These are phyloP conservation scores for Nakataea oryzae DNA, from an alignment of 2,329 filamentous ascomycete genomes.

Conservation along the genomic window DNA sequence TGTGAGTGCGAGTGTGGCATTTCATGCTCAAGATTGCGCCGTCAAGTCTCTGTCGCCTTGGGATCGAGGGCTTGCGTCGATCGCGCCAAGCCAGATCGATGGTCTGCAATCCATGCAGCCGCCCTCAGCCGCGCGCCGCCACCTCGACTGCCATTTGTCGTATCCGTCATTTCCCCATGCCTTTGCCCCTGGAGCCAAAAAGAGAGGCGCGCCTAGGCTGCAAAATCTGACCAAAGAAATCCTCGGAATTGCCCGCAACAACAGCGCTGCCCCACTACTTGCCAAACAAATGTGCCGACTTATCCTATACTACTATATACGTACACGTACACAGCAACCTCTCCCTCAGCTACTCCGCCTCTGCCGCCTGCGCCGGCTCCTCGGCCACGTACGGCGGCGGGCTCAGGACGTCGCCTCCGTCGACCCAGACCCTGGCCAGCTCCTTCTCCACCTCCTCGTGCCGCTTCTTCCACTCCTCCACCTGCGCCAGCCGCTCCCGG, in stretches of 20 bases:
- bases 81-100: not conserved
- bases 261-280: not conserved
- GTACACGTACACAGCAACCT: not conserved
- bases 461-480: constrained; percentile 73
- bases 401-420: constrained; percentile 35
- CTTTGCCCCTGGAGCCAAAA: not conserved
- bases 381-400: constrained; percentile 30
- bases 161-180: too few relatives aligned
- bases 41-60: not conserved
- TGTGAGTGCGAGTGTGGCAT: too few relatives aligned
- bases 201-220: too few relatives aligned
- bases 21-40: not conserved
- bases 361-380: not conserved
- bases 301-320: not conserved
- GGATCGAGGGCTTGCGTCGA: not conserved
- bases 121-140: not conserved
- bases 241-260: not conserved
- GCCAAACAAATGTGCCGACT: not conserved
- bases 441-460: constrained; percentile 75
- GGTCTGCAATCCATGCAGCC: not conserved
- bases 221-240: not conserved
- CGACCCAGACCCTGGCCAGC: constrained; percentile 54
- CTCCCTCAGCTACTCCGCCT: not conserved
- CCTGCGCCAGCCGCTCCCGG: constrained; percentile 66
- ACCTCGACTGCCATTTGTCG: not conserved